Evolutionary conservation across 2,329 filamentous ascomycete genomes (phyloP).

Genomic region (Fusarium mexicanum): DNA sequence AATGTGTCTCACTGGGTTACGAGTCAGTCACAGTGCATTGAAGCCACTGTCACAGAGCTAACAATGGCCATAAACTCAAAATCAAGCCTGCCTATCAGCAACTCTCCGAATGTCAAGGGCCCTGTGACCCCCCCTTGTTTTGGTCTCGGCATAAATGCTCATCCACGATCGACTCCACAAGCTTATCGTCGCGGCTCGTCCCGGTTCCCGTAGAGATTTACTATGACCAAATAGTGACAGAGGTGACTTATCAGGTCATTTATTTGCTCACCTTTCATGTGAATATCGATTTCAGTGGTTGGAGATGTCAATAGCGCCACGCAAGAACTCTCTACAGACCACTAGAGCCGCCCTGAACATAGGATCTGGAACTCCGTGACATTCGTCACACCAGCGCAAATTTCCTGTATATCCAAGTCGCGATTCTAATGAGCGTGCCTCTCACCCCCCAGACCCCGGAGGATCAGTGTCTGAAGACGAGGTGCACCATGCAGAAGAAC

Average conservation of each 20-base stretch:
- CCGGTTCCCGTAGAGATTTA: not conserved
- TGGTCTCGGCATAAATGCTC: rapidly evolving
- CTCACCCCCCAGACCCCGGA: too few species aligned
- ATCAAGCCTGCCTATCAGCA: not conserved
- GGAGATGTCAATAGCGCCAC: too few species aligned
- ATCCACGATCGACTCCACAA: not conserved
- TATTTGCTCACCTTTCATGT: not conserved
- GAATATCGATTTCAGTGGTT: not conserved
- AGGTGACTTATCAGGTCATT: rapidly evolving
- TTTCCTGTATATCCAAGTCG: too few species aligned
- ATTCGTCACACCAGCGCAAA: too few species aligned
- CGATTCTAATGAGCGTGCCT: too few species aligned
- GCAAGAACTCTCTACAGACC: not conserved
- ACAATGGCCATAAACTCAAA: not conserved
- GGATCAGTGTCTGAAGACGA: too few species aligned
- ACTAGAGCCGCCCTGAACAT: rapidly evolving
- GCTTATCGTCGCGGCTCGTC: not conserved
- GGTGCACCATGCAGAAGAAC: too few species aligned
- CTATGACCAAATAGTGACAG: not conserved
- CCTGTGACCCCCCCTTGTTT: rapidly evolving
- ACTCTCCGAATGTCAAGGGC: not conserved
- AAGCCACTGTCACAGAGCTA: not conserved
- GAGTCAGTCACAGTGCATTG: not conserved
- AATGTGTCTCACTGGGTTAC: not conserved
- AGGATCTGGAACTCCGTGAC: too few species aligned